These are phyloP conservation scores for Pachyrhizus erosus DNA, from an alignment of 306 rosid species.

Conservation along the genomic window DNA sequence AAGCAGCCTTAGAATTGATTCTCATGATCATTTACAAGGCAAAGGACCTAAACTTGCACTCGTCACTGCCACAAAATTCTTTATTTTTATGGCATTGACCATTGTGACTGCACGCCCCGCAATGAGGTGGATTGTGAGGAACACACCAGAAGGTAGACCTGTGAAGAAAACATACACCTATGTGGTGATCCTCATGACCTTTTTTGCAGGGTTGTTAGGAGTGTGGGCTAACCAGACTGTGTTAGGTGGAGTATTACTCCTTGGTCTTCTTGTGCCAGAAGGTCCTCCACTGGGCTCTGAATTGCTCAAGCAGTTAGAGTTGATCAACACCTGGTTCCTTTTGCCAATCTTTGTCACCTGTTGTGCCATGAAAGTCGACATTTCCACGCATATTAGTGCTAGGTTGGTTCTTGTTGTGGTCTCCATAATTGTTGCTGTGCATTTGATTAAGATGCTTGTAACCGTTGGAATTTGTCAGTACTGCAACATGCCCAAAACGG, in stretches of 20 bases:
- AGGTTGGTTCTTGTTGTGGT: not conserved
- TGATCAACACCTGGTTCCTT: slow-evolving; percentile 42
- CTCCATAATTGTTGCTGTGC: not conserved
- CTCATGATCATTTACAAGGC: not conserved
- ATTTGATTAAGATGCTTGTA: slow-evolving; percentile 22
- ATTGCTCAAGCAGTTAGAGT: slow-evolving; percentile 50
- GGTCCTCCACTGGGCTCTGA: slow-evolving; percentile 70
- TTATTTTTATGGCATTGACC: not conserved
- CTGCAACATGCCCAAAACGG: slow-evolving; percentile 48
- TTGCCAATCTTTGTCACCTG: slow-evolving; percentile 55
- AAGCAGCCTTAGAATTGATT: not conserved
- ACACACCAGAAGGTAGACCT: slow-evolving; percentile 56
- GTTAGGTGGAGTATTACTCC: slow-evolving; percentile 45
- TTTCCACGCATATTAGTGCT: fast-evolving
- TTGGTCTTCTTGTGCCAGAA: slow-evolving; percentile 64
- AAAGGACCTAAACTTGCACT: not conserved
- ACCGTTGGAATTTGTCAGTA: slow-evolving; percentile 28
- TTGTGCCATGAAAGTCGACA: slow-evolving; percentile 49
- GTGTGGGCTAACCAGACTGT: not conserved
- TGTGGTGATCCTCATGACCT: slow-evolving; percentile 24
- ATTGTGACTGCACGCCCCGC: slow-evolving; percentile 27
- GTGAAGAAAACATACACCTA: slow-evolving; percentile 30
- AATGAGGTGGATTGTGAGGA: slow-evolving; percentile 50
- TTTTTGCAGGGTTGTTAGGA: slow-evolving; percentile 16
- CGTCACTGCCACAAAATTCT: not conserved